Evolutionary conservation across 192 early-diverging fungal species (phyloP), one percentile per base, ranked within the genome.

Genomic region (Entomortierella beljakovae): DNA sequence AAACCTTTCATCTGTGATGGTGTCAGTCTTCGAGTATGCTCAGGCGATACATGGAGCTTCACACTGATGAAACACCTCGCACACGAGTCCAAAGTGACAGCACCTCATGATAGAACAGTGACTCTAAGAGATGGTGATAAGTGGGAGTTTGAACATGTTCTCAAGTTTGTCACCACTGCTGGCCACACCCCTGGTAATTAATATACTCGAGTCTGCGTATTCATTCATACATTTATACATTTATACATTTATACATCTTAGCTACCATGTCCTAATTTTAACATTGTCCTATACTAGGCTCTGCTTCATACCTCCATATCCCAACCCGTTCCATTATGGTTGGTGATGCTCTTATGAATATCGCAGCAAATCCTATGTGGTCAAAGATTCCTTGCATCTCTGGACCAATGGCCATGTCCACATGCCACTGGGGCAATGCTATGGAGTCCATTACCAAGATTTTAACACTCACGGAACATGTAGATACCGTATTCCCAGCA

Each of bases 81-180:
- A 15, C 70, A 81, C n/a, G 81, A 82, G 31, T 49, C 73, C 8
- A n/a, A 72, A 9, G 69, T 77, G n/a, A 54, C 18, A 49, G 5
- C 68, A 2, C 60, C 69, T 32, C 37, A 77, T 20, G 70, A 82
- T 40, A 20, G 61, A 15, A 60, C 68, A 15, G 9, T 82, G 15
- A 57, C 66, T 2, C 49, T 68, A 2, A 53, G 81, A 13, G 68
- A 68, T 31, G 81, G 75, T 15, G 64, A 82, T n/a, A 23, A 72
- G 34, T 77, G 62, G 57, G 74, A 77, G 62, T 82, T 82, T 72
- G 62, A 68, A 9, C 69, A 82, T 69, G 61, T 72, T 31, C 49
- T 82, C 57, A 77, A 68, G 63, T 40, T 74, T 57, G 68, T 79
- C 28, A 61, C 68, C 53, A 82, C 73, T 0, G 55, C 26, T 35